Percentiles rank a stretch among this genome's conserved stretches.
phyloP scores from a whole-genome alignment of 2,329 filamentous ascomycete species.

The Thermomyces lanuginosus region DNA sequence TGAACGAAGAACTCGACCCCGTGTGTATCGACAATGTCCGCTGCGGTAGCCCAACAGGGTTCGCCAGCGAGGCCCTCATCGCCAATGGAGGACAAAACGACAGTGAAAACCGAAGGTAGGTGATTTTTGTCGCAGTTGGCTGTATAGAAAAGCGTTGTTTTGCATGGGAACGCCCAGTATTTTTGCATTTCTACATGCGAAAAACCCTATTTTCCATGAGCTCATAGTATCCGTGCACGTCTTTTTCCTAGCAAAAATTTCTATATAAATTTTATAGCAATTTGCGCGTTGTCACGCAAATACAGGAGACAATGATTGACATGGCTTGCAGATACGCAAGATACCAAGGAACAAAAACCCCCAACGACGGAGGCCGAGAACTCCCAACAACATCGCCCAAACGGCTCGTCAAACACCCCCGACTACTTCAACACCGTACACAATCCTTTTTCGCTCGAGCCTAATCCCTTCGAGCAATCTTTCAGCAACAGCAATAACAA shows the following conservation, averaged over 20 bases:
- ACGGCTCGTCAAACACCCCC: slow-evolving; percentile 40
- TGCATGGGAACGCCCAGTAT: no score
- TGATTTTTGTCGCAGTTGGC: slow-evolving; percentile 1
- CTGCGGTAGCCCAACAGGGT: slow-evolving; percentile 22
- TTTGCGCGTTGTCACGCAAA: not conserved
- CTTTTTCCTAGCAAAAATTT: slow-evolving; percentile 2
- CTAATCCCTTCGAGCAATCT: slow-evolving; percentile 93
- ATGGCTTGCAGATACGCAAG: slow-evolving; percentile 17
- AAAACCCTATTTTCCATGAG: not conserved
- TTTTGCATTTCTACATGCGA: not conserved
- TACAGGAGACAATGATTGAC: slow-evolving; percentile 14
- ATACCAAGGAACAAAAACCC: slow-evolving; percentile 19
- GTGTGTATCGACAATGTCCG: slow-evolving; percentile 23
- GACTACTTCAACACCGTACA: slow-evolving; percentile 54
- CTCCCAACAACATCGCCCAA: slow-evolving; percentile 49
- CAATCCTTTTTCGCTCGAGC: slow-evolving; percentile 47
- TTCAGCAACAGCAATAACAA: no score
- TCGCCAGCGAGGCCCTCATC: slow-evolving; percentile 22
- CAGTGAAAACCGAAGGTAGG: slow-evolving; percentile 24
- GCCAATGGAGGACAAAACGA: slow-evolving; percentile 29
- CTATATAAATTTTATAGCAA: slow-evolving; percentile 1
- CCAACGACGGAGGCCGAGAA: slow-evolving; percentile 12
- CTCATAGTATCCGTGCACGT: not conserved
- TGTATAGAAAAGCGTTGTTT: not conserved
- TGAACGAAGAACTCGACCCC: slow-evolving; percentile 7